Conservation (phyloP, 2,329 filamentous ascomycete species). For the Scedosporium dehoogii region DNA sequence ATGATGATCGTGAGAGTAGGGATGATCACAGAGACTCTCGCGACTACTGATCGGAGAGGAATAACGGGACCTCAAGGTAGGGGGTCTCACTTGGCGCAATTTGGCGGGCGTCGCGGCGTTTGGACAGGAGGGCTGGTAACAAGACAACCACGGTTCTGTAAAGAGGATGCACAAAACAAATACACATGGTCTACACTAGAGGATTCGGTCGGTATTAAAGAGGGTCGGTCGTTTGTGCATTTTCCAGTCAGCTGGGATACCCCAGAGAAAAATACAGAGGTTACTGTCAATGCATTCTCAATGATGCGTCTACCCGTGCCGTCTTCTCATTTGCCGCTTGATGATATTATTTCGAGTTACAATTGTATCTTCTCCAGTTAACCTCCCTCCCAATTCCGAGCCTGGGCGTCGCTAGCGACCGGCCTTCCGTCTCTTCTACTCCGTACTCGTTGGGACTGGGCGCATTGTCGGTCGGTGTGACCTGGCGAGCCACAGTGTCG, state of each 20-base stretch:
- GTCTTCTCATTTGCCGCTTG: too few species aligned
- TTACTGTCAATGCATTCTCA: too few species aligned
- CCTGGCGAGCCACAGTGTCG: background rate
- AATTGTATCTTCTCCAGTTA: too few species aligned
- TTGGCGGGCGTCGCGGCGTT: background rate
- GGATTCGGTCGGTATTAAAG: background rate
- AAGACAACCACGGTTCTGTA: background rate
- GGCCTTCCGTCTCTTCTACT: background rate
- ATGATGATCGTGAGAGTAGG: slow-evolving; percentile 2
- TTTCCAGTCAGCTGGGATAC: background rate
- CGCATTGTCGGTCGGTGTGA: background rate
- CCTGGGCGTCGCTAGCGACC: too few species aligned
- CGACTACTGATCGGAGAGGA: background rate
- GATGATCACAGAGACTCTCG: background rate
- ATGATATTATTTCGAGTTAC: too few species aligned
- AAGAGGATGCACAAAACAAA: background rate
- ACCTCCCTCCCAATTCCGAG: too few species aligned
- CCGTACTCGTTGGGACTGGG: too few species aligned
- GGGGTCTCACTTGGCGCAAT: too few species aligned
- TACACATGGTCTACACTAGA: background rate
- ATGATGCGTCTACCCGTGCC: too few species aligned
- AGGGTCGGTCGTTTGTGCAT: background rate
- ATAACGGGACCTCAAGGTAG: too few species aligned
- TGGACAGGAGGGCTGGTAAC: background rate
- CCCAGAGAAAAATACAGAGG: too few species aligned